phyloP scores from a whole-genome alignment of 106 monocot genomes.

The Ottelia alismoides region DNA sequence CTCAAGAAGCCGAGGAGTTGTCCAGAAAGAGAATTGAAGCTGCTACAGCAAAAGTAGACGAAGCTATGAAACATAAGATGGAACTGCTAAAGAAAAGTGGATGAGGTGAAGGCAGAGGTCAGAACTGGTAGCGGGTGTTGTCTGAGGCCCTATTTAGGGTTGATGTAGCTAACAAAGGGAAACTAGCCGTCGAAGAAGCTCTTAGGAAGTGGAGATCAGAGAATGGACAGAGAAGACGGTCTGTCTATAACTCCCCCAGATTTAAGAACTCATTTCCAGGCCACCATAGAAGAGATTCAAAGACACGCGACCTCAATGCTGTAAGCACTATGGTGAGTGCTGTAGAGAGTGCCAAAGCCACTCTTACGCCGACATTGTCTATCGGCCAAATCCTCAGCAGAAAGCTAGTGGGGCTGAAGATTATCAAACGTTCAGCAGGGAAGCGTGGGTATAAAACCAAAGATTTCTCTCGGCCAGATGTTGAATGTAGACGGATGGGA shows the following conservation, averaged over 20 bases:
- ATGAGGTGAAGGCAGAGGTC: constrained; percentile 38
- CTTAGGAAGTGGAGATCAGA: constrained; percentile 66
- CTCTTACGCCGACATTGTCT: constrained; percentile 30
- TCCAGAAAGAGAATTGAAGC: constrained; percentile 22
- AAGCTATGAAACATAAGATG: constrained; percentile 39
- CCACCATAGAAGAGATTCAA: constrained; percentile 19
- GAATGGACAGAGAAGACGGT: constrained; percentile 32
- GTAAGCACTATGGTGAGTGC: constrained; percentile 3
- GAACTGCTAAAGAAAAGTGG: constrained; percentile 31
- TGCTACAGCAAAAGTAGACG: constrained; percentile 33
- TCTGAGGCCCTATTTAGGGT: constrained; percentile 44
- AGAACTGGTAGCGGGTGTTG: constrained; percentile 37
- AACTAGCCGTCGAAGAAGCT: constrained; percentile 49
- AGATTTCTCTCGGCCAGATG: constrained; percentile 59
- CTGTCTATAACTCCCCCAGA: constrained; percentile 27
- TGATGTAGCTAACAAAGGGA: constrained; percentile 46
- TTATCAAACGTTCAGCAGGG: constrained; percentile 7
- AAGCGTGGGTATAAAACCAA: constrained; percentile 9
- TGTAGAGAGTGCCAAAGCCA: constrained; percentile 12
- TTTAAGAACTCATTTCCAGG: constrained; percentile 47
- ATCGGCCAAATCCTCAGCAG: constrained; percentile 72
- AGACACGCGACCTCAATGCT: constrained; percentile 22
- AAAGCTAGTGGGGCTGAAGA: constrained; percentile 47
- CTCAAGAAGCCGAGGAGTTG: constrained; percentile 40
- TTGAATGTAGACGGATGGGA: constrained; percentile 28